These are phyloP conservation scores for Rhizopogon rudus DNA, from an alignment of 768 basidiomycete species.

Conservation along the genomic window DNA sequence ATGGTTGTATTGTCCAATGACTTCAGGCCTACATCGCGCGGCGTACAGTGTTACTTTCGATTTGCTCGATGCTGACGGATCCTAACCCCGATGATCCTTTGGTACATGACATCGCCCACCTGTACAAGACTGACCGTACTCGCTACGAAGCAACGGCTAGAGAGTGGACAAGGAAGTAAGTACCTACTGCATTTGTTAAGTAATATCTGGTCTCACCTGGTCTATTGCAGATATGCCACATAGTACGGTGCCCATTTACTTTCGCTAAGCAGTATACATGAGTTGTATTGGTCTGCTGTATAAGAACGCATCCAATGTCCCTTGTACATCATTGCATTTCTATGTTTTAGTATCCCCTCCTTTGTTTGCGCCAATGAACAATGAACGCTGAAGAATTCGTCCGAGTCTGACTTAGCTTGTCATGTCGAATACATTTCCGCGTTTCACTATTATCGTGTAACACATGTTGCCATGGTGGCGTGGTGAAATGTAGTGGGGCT, in stretches of 20 bases:
- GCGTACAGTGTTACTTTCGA: conserved; percentile 81
- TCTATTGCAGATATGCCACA: conserved; percentile 43
- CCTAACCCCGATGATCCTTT: conserved; percentile 99
- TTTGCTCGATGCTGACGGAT: conserved; percentile 99
- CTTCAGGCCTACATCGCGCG: conserved; percentile 1
- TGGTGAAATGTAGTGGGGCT: background rate
- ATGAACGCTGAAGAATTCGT: background rate
- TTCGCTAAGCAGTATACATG: conserved; percentile 16
- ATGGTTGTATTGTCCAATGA: background rate
- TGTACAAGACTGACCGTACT: conserved; percentile 98
- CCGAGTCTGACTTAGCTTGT: background rate
- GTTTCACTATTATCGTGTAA: background rate
- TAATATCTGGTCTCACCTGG: conserved; percentile 2
- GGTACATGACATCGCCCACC: conserved; percentile 96
- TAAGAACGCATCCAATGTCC: conserved; percentile 29
- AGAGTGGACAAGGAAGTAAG: conserved; percentile 99
- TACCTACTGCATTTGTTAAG: background rate
- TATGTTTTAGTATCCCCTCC: conserved; percentile 28
- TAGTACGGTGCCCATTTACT: conserved; percentile 31
- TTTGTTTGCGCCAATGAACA: conserved; percentile 1
- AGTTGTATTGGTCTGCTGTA: conserved; percentile 27
- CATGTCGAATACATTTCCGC: background rate
- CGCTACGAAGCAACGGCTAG: conserved; percentile 97
- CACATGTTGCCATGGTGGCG: background rate
- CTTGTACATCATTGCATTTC: conserved; percentile 23